Evolutionary conservation across 179 eudicot species (phyloP), one percentile per base, ranked within the genome.

Genomic region (Heliamphora pulchella): DNA sequence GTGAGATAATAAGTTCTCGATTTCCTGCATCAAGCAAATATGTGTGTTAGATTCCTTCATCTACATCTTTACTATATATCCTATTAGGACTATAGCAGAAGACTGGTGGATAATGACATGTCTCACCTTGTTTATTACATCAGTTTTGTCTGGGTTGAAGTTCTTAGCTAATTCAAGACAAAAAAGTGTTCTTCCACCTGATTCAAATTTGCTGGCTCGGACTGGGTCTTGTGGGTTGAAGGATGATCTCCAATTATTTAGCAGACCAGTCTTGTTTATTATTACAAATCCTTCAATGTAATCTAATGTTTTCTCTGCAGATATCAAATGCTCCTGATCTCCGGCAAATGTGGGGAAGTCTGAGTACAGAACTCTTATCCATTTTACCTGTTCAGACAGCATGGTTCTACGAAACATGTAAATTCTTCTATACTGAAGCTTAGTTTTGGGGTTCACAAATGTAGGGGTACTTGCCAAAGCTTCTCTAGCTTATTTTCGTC

Each of bases 91-190:
- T 20, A 20, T 20, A 20, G 22, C 22, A 20, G 22, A 20, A 20
- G 22, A 20, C 22, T 20, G 22, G 22, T 20, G 22, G 22, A 20
- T 20, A 20, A 20, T 20, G 22, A 20, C 22, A 20, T 20, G 22
- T 74, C 84, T 87, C 74, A 90, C 96, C 97, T 90, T 85, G 74
- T 90, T 85, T 64, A 79, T 86, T 43, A 31, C 58, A 59, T 83
- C 65, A 7, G 80, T 71, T n/a, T 90, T 88, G 51, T 88, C 88
- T 70, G 85, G 92, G 79, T 86, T 83, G 75, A 85, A 90, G 87
- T 94, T 91, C 82, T 91, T 96, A 14, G 97, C 97, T 81, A 96
- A 70, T 88, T 96, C 99, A 11, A 94, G 88, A 84, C 96, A 94
- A 86, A 80, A 96, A 20, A 94, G 92, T 57, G 90, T 86, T 80